Evolutionary conservation across 2,329 filamentous ascomycete genomes (phyloP), one percentile per base, ranked within the genome.

Genomic region (Verticillium dahliae): DNA sequence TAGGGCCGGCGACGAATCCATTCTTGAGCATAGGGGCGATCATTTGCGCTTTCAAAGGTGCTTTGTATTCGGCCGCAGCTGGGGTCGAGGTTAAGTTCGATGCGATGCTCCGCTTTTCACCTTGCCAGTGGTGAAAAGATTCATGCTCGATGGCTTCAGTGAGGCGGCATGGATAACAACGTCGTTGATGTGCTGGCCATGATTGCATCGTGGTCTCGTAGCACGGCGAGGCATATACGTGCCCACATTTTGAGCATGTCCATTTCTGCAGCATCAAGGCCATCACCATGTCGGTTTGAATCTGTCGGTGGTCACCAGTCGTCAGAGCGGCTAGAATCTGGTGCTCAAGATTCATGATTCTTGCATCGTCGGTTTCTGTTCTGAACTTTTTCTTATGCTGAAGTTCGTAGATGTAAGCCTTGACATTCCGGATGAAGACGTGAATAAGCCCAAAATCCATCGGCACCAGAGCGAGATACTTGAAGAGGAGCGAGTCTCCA

Each of bases 261-360:
- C 45, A 52, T 7, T 11, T n/a, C 45, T 31, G 6, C 7, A 11
- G n/a, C 45, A 52, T 31, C 15, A 52, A 7, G 13, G 18, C 10
- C 18, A 4, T 31, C 15, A 52, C 3, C 45, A 52, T 52, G 3
- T 52, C 45, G 15, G 45, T 18, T 18, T 22, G 45, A 9, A 22
- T n/a, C 3, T 7, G 45, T 11, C 18, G 18, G 45, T n/a, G 45
- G n/a, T 52, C 18, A 27, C 18, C 45, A 1, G 18, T 52, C 5
- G 45, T 45, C 6, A 62, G 27, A 14, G 60, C 45, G 11, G 63
- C n/a, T 2, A 65, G 39, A 15, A 65, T 60, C 38, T 65, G 63
- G 34, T 59, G 22, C 33, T 62, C 60, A 4, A 63, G 37, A 33
- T 41, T 14, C 18, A 13, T n/a, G 22, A 58, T 4, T 18, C 54